Evolutionary conservation across 176 grass and related monocot genomes (phyloP), one percentile per base, ranked within the genome.

Genomic region (Phyllostachys edulis): DNA sequence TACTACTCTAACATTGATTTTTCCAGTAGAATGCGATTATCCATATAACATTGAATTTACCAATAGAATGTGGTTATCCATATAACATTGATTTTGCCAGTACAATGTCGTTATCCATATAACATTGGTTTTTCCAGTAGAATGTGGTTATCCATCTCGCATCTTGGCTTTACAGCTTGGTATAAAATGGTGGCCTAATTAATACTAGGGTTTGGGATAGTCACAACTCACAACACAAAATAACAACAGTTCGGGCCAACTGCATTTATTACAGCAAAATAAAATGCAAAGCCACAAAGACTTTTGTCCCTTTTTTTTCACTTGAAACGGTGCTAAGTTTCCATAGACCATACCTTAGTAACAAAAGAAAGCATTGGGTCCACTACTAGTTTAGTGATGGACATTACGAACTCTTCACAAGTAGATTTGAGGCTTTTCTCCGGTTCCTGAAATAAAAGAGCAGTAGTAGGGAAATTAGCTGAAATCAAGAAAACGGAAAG

Each of bases 351-450:
- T 91, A 99, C 96, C 93, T 99, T 99, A 45, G 93, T 93, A 87
- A 99, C 93, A 87, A 99, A 96, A 46, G 91, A 99, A 80, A 99
- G 93, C 96, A 99, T 96, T 41, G 93, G 90, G 71, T 99, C 96
- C 74, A 96, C 96, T 70, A 96, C 91, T 92, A 96, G 85, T 81
- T 99, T 99, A 36, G 96, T 99, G 55, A 94, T 87, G 61, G 96
- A 86, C 96, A 99, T 99, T 75, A 99, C 94, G 86, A 99, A 96
- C 81, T 99, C 96, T 87, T 99, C 96, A 78, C 96, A 99, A 1
- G 93, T 99, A 78, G 88, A 38, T 87, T 99, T 96, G 29, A 99
- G 91, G 69, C 88, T 89, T 88, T 99, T 99, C 84, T 99, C 93
- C 56, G 96, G 80, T 83, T 96, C 96, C 96, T 99, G 89, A 50